Evolutionary conservation across 1,139 yeast genomes (phyloP).

Genomic region (Blastobotrys petasosporus): DNA sequence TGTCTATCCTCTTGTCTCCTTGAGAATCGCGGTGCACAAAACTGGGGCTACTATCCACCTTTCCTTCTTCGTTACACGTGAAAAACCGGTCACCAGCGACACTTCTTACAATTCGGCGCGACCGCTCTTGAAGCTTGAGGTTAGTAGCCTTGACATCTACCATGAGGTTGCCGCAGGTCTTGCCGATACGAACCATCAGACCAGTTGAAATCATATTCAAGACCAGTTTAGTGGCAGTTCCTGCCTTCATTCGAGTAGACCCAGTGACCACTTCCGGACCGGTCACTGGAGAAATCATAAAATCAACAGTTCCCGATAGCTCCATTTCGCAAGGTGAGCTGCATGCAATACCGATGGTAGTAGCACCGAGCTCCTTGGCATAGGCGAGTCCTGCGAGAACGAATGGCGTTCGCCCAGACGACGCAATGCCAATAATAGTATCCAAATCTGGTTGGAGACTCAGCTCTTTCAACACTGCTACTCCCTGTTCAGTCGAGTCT

Average conservation of each 20-base stretch:
- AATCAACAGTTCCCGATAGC: constrained; percentile 18
- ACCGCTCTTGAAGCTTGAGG: constrained; percentile 21
- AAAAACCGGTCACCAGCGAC: constrained; percentile 18
- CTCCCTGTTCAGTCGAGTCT: constrained; percentile 21
- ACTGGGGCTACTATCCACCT: neutral
- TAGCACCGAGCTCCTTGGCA: constrained; percentile 21
- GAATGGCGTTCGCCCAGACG: constrained; percentile 30
- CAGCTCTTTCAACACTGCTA: constrained; percentile 17
- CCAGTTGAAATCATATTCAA: constrained; percentile 27
- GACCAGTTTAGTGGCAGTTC: constrained; percentile 28
- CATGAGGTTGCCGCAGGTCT: constrained; percentile 28
- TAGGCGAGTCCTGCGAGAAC: constrained; percentile 23
- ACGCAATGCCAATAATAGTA: constrained; percentile 27
- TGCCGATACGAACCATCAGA: constrained; percentile 26
- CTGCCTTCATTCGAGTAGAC: constrained; percentile 28
- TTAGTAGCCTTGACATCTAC: constrained; percentile 26
- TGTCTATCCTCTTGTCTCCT: constrained; percentile 11
- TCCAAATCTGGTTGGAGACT: constrained; percentile 19
- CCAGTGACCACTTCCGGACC: constrained; percentile 29
- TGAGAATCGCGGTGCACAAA: constrained; percentile 1
- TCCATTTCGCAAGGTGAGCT: constrained; percentile 22
- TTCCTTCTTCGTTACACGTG: constrained; percentile 1
- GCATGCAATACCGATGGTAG: constrained; percentile 26
- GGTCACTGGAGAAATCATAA: constrained; percentile 23
- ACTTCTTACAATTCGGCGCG: constrained; percentile 21